A percentile compares a stretch with the other conserved stretches of the same genome.
These are phyloP conservation scores for Zoysia japonica DNA, from an alignment of 176 grass and related monocot genomes.

Conservation along the genomic window DNA sequence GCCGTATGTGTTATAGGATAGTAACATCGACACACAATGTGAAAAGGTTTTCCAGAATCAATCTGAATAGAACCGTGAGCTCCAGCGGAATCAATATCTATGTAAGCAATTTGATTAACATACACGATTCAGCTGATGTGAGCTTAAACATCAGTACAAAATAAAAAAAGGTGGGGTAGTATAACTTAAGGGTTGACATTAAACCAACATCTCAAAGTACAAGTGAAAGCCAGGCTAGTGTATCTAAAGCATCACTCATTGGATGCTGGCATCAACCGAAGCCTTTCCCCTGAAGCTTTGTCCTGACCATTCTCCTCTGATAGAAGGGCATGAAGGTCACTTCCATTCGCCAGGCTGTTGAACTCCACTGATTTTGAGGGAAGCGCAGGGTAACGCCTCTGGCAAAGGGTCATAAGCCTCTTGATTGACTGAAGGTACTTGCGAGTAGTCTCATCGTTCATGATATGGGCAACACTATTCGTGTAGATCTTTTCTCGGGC, in stretches of 20 bases:
- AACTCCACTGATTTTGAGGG: conserved; percentile 94
- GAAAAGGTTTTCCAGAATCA: neutral
- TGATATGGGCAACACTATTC: conserved; percentile 87
- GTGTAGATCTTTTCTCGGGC: conserved; percentile 88
- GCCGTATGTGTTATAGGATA: neutral
- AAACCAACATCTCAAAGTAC: conserved; percentile 34
- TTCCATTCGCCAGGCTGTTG: conserved; percentile 91
- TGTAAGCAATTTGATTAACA: conserved; percentile 36
- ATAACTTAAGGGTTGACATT: neutral
- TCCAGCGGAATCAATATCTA: neutral
- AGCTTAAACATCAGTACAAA: conserved; percentile 14
- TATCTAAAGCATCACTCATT: conserved; percentile 48
- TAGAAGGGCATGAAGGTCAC: conserved; percentile 80
- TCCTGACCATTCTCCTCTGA: conserved; percentile 43
- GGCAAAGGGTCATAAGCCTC: conserved; percentile 87
- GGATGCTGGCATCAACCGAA: conserved; percentile 55
- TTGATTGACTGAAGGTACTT: conserved; percentile 91
- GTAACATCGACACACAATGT: neutral
- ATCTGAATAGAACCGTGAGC: neutral
- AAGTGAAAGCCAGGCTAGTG: conserved; percentile 27
- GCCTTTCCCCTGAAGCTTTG: conserved; percentile 48
- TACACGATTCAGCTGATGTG: neutral
- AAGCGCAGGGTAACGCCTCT: conserved; percentile 68
- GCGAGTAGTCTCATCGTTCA: conserved; percentile 91
- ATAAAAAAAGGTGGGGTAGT: neutral